Conservation (phyloP, 352 stramenopile species). For the Aphanomyces invadans region DNA sequence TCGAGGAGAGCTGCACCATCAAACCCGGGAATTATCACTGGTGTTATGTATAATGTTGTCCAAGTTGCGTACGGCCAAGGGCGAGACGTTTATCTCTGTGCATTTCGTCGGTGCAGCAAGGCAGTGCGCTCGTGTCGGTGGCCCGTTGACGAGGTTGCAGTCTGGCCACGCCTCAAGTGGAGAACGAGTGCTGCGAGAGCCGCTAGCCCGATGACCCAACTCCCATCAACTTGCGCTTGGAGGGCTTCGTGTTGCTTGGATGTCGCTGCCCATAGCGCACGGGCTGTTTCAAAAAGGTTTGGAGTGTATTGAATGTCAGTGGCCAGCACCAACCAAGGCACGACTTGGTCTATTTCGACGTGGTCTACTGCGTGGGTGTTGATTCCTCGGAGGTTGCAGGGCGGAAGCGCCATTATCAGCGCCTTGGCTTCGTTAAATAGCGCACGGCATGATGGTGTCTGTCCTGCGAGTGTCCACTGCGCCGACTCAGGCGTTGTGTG, state of each 20-base stretch:
- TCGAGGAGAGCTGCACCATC: too few relatives aligned
- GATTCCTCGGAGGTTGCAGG: slow-evolving; percentile 4
- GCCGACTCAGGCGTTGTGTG: neutral
- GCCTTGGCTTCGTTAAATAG: slow-evolving; percentile 6
- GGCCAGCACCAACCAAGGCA: slow-evolving; percentile 1
- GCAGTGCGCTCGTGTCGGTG: neutral
- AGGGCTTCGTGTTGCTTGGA: too few relatives aligned
- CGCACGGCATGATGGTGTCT: slow-evolving; percentile 3
- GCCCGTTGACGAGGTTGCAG: neutral
- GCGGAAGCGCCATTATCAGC: neutral
- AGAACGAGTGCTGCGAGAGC: too few relatives aligned
- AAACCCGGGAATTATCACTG: too few relatives aligned
- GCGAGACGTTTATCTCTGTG: too few relatives aligned
- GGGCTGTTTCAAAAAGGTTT: neutral
- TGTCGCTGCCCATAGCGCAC: neutral
- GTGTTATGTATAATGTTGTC: too few relatives aligned
- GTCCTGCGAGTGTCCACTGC: neutral
- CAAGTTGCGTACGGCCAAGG: too few relatives aligned
- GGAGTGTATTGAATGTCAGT: neutral
- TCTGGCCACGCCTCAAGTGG: neutral
- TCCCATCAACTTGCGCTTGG: too few relatives aligned
- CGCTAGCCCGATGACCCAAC: too few relatives aligned
- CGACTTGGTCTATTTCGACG: neutral
- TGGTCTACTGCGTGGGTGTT: slow-evolving; percentile 13
- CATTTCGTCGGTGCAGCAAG: neutral